Base-by-base conservation (phyloP, 495 filamentous ascomycete species). In the Aspergillus affinis region DNA sequence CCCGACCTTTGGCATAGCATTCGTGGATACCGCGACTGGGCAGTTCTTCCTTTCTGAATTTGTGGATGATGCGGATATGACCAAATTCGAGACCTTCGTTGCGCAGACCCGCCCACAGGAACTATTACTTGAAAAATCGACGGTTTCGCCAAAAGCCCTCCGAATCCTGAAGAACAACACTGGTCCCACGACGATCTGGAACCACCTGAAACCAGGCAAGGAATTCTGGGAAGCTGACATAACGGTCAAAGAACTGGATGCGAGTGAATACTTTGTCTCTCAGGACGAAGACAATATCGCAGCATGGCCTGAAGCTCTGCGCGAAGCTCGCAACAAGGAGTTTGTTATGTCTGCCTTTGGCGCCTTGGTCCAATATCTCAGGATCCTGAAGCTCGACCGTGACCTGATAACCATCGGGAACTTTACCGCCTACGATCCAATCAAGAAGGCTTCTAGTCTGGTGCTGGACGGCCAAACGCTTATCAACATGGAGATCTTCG, bases 141-240 rank as follows among this genome's bases (percentile, higher is more conserved):
- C 79, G 53, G 79, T 97, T 45, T 96, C 93, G 0, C 84, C 86
- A 17, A 93, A 92, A 69, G 89, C 89, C 2, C 67, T 94, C 60
- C 90, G 94, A n/a, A 98, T 98, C 52, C 73, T 99, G 63, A 98
- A 97, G 74, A 97, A 95, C 73, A 98, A 94, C 69, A 97, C 92
- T 6, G 81, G 84, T 2, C 93, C 92, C 1, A 96, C 89, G 1
- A 97, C 95, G 1, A 89, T 98, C 62, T 97, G 93, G 92, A 98
- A 98, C 67, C 81, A 95, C 65, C 75, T 97, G 51, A 97, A 95
- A 72, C 83, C 93, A 0, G 85, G 77, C 1, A 92, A 86, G 50
- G 94, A 99, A 72, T 99, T 99, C 69, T 96, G 93, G 92, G 83
- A 89, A 48, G 89, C 90, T 0, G 90, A 94, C 58, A 83, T 86